Evolutionary conservation across 352 stramenopile species (phyloP).

Genomic region (Pythium scleroteichum): DNA sequence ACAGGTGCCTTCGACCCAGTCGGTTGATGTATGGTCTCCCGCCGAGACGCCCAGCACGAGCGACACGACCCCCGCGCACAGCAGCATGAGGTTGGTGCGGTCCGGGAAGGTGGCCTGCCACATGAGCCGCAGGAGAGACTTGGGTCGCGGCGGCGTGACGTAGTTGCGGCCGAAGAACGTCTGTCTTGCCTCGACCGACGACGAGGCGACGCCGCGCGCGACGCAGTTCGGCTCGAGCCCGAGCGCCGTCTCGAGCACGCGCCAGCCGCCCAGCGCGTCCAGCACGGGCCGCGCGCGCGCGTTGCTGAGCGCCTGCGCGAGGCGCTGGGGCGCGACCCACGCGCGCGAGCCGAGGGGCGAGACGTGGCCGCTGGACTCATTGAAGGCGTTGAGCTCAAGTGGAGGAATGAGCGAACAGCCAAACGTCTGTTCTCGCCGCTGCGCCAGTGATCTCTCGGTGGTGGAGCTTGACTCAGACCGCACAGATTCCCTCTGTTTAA

Average conservation of each 20-base stretch:
- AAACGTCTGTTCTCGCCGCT: too few relatives aligned
- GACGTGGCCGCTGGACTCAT: too few relatives aligned
- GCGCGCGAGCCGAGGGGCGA: too few relatives aligned
- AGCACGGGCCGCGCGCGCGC: constrained; percentile 6
- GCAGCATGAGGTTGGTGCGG: constrained; percentile 73
- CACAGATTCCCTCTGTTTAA: too few relatives aligned
- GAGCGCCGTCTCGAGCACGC: constrained; percentile 6
- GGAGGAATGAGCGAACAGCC: too few relatives aligned
- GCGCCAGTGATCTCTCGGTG: too few relatives aligned
- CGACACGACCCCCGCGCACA: constrained; percentile 52
- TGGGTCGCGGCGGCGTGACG: constrained; percentile 24
- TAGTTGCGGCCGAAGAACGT: constrained; percentile 32
- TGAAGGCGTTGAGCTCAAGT: too few relatives aligned
- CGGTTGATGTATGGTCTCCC: constrained; percentile 29
- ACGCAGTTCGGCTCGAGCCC: constrained; percentile 1
- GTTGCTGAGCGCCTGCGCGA: not conserved
- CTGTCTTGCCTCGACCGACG: not conserved
- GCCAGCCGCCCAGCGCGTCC: constrained; percentile 11
- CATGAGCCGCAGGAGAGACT: constrained; percentile 41
- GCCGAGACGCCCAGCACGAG: constrained; percentile 44
- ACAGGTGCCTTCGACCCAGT: constrained; percentile 90
- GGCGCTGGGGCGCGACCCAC: constrained; percentile 1
- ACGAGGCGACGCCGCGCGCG: not conserved
- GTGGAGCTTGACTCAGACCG: too few relatives aligned
- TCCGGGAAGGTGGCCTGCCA: constrained; percentile 60